Evolutionary conservation across 192 early-diverging fungal genomes (phyloP).

Genomic region (Backusella macrospora): DNA sequence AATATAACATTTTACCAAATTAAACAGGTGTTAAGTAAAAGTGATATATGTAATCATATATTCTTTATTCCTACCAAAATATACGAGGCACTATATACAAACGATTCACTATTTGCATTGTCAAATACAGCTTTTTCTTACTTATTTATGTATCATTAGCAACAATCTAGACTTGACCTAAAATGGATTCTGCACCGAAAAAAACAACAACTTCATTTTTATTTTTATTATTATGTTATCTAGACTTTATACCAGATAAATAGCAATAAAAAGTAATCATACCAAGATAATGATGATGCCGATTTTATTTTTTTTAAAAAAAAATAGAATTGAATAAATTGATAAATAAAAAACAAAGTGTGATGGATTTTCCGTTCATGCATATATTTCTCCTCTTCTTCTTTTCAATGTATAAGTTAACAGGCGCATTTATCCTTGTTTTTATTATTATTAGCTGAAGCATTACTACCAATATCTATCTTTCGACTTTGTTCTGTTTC

Average conservation of each 20-base stretch:
- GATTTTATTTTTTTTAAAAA: no score
- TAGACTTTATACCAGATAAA: no score
- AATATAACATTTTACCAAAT: no score
- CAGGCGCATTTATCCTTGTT: slow-evolving; percentile 8
- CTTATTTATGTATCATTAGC: not conserved
- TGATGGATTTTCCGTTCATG: not conserved
- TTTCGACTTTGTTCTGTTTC: slow-evolving; percentile 4
- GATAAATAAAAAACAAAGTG: not conserved
- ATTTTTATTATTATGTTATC: not conserved
- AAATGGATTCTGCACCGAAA: not conserved
- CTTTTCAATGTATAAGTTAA: slow-evolving; percentile 9
- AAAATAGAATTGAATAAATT: no score
- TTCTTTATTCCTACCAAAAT: not conserved
- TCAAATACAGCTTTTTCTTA: not conserved
- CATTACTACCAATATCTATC: not conserved
- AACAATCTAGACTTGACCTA: not conserved
- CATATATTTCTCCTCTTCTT: not conserved
- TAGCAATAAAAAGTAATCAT: no score
- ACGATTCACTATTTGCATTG: not conserved
- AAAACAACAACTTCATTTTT: not conserved
- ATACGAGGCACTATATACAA: not conserved
- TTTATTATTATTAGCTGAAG: not conserved
- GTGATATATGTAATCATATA: not conserved
- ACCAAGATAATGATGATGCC: no score
- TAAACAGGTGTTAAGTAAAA: no score